phyloP scores from a whole-genome alignment of 163 green algal species.

The Chlamydomonas reinhardtii region DNA sequence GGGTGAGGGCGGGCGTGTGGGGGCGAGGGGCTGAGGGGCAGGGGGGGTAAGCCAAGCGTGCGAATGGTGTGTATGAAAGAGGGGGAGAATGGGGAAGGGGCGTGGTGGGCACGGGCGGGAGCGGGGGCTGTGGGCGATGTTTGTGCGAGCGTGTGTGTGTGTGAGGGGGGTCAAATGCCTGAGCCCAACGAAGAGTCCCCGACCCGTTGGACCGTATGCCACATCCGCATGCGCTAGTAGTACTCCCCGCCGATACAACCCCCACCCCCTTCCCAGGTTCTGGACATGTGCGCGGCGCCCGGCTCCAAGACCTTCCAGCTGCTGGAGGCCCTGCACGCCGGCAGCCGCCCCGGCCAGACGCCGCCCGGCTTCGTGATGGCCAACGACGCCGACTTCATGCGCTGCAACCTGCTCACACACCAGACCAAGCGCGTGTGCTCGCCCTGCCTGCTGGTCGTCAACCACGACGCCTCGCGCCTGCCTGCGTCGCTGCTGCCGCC shows the following conservation, averaged over 20 bases:
- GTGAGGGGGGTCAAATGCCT: no score
- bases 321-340: constrained; percentile 93
- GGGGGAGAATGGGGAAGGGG: no score
- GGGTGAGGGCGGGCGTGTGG: constrained; percentile 54
- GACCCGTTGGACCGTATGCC: no score
- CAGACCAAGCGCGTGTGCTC: constrained; percentile 95
- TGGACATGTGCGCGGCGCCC: constrained; percentile 97
- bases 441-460: constrained; percentile 89
- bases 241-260: background rate
- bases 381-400: constrained; percentile 95
- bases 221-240: no score
- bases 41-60: background rate
- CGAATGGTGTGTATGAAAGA: no score
- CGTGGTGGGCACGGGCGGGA: background rate
- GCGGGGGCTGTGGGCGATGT: no score
- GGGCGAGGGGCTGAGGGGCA: background rate
- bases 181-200: no score
- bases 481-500: background rate
- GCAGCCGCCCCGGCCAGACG: constrained; percentile 33
- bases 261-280: constrained; percentile 68
- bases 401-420: constrained; percentile 97
- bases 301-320: constrained; percentile 98
- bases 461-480: constrained; percentile 83
- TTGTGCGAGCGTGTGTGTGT: no score
- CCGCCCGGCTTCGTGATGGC: constrained; percentile 92